A percentile compares a stretch with the other conserved stretches of the same genome.
Conservation (phyloP, 495 filamentous ascomycete species). For the Daldinia concentrica region DNA sequence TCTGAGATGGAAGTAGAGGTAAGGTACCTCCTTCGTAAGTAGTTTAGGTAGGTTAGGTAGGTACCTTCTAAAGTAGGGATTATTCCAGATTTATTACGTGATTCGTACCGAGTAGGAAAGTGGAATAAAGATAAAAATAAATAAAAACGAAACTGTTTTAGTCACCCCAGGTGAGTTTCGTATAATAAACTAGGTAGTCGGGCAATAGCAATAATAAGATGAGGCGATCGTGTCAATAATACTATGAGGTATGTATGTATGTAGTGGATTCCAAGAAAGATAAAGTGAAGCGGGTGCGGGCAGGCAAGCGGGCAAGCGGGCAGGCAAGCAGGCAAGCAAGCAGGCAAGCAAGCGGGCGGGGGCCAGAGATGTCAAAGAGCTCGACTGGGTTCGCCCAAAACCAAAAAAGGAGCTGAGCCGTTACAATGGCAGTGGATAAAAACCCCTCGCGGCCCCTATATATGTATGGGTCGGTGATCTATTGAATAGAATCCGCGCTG, state of each 20-base stretch:
- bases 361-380: constrained; percentile 35
- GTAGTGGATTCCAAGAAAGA: not conserved
- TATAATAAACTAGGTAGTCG: constrained; percentile 5
- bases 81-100: not conserved
- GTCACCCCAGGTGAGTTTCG: constrained; percentile 4
- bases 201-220: constrained; percentile 7
- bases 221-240: constrained; percentile 18
- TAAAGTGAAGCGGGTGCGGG: constrained; percentile 9
- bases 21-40: not conserved
- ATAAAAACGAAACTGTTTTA: not conserved
- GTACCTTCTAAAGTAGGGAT: not conserved
- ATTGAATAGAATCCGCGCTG: constrained; percentile 24
- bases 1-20: not conserved
- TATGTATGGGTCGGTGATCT: constrained; percentile 31
- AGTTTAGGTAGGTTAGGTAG: not conserved
- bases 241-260: not conserved
- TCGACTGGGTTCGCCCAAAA: constrained; percentile 19
- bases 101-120: not conserved
- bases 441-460: constrained; percentile 30
- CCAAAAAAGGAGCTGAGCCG: constrained; percentile 15
- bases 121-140: not conserved
- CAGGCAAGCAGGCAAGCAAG: not conserved
- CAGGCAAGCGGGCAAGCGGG: not conserved
- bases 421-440: constrained; percentile 41
- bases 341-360: not conserved